Conservation (phyloP, 805 yeast species). For the Blastobotrys muscicola region DNA sequence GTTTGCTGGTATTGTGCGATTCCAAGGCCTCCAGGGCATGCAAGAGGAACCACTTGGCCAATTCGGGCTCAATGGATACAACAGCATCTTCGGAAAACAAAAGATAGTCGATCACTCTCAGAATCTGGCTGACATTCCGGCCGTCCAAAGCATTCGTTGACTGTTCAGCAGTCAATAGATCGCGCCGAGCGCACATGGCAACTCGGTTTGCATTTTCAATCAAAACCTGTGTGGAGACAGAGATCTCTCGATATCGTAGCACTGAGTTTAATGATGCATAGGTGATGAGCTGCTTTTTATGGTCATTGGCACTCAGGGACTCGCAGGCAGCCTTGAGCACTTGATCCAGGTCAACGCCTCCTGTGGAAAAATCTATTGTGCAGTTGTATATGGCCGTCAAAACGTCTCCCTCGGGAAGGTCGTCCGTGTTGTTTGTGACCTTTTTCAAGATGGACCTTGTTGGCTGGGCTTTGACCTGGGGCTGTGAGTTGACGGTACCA, state of each 20-base stretch:
- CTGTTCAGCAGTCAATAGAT: constrained; percentile 8
- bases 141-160: constrained; percentile 9
- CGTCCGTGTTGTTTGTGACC: not conserved
- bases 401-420: not conserved
- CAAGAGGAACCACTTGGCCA: constrained; percentile 11
- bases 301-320: constrained; percentile 4
- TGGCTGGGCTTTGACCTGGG: constrained; percentile 2
- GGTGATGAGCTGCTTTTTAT: not conserved
- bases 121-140: constrained; percentile 9
- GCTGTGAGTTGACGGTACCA: not conserved
- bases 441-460: constrained; percentile 3
- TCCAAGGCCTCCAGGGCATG: constrained; percentile 14
- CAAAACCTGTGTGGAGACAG: constrained; percentile 12
- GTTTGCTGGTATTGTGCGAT: constrained; percentile 8
- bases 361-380: constrained; percentile 6
- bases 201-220: constrained; percentile 7
- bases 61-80: constrained; percentile 8
- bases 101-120: constrained; percentile 15
- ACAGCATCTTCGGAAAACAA: constrained; percentile 13
- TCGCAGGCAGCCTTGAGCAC: constrained; percentile 10
- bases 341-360: constrained; percentile 7
- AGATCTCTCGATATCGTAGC: constrained; percentile 3
- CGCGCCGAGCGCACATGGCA: constrained; percentile 11
- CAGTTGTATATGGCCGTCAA: constrained; percentile 11
- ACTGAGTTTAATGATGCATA: constrained; percentile 13